phyloP scores from a whole-genome alignment of 306 rosid genomes.

The Pyrus pyrifolia region DNA sequence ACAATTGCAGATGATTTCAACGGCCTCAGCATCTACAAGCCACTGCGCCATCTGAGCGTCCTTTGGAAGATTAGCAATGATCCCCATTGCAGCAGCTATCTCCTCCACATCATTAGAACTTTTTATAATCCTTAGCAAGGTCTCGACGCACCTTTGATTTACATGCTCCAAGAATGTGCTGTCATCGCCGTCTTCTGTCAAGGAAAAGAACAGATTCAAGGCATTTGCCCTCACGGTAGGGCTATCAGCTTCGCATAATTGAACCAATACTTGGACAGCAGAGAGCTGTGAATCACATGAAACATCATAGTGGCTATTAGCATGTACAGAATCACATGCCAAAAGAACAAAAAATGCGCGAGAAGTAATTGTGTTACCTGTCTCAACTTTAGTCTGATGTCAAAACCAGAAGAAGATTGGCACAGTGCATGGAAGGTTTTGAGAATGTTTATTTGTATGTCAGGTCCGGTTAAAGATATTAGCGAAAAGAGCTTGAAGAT shows the following conservation, averaged over 20 bases:
- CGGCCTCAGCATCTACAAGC: conserved; percentile 45
- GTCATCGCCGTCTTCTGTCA: conserved; percentile 39
- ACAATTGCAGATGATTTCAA: conserved; percentile 32
- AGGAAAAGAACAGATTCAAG: conserved; percentile 37
- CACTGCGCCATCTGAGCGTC: conserved; percentile 28
- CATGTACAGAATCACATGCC: not conserved
- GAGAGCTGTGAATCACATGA: conserved; percentile 37
- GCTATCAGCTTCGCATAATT: conserved; percentile 35
- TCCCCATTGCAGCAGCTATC: conserved; percentile 44
- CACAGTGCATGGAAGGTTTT: conserved; percentile 43
- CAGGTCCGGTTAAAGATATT: conserved; percentile 43
- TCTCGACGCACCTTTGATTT: conserved; percentile 34
- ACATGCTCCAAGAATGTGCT: conserved; percentile 38
- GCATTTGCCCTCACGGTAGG: conserved; percentile 35
- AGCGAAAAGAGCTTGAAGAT: conserved; percentile 49
- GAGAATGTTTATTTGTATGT: conserved; percentile 48
- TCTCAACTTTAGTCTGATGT: conserved; percentile 47
- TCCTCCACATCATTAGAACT: conserved; percentile 36
- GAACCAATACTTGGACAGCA: conserved; percentile 54
- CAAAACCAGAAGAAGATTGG: conserved; percentile 46
- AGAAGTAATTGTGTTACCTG: conserved; percentile 25
- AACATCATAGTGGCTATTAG: not conserved
- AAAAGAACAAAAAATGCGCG: not conserved
- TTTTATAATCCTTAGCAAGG: conserved; percentile 37
- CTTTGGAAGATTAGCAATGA: conserved; percentile 43